phyloP scores from a whole-genome alignment of 139 green algal species.

The Axilococcus clingmanii region DNA sequence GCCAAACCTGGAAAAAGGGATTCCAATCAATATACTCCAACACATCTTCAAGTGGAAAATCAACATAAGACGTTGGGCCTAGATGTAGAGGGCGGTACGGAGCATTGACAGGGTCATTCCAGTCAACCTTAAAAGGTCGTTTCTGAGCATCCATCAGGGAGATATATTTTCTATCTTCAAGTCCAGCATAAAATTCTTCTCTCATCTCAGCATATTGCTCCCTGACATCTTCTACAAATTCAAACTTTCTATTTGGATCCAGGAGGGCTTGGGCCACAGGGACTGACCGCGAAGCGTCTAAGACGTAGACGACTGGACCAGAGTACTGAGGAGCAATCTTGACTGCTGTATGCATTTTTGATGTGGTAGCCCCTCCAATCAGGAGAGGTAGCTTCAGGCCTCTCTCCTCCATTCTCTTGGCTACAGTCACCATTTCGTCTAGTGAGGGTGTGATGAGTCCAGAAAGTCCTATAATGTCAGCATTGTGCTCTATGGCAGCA shows the following conservation, averaged over 20 bases:
- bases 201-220: constrained; percentile 93
- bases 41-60: constrained; percentile 86
- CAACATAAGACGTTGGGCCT: constrained; percentile 58
- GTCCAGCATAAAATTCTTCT: constrained; percentile 92
- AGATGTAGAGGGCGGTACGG: constrained; percentile 65
- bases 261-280: constrained; percentile 85
- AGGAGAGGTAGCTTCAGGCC: constrained; percentile 85
- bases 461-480: constrained; percentile 91
- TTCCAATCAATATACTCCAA: constrained; percentile 98
- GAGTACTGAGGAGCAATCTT: constrained; percentile 92
- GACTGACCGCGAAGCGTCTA: constrained; percentile 89
- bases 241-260: constrained; percentile 36
- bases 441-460: constrained; percentile 96
- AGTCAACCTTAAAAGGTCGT: constrained; percentile 64
- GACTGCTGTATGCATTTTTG: constrained; percentile 98
- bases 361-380: constrained; percentile 94
- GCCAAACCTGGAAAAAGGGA: constrained; percentile 99
- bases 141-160: constrained; percentile 35
- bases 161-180: constrained; percentile 92
- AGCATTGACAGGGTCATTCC: constrained; percentile 60
- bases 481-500: constrained; percentile 76
- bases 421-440: constrained; percentile 98
- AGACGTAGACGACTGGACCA: constrained; percentile 81
- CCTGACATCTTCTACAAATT: constrained; percentile 55
- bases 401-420: constrained; percentile 86